Conservation (phyloP, 73 alveolate genomes). For the Breviolum minutum region DNA sequence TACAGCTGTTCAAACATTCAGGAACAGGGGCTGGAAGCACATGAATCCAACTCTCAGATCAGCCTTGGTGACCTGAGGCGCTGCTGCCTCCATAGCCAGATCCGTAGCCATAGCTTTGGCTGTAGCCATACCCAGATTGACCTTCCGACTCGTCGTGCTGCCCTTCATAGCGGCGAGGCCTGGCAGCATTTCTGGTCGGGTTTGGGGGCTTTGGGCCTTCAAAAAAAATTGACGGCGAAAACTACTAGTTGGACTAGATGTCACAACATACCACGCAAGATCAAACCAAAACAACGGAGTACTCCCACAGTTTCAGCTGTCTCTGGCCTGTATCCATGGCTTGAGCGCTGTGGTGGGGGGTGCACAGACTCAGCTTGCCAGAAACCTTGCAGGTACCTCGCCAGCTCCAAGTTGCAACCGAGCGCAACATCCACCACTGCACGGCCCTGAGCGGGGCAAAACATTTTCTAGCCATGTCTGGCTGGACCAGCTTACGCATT, state of each 20-base stretch:
- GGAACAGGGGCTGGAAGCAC: too few species aligned
- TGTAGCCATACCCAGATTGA: too few species aligned
- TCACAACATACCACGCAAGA: neutral
- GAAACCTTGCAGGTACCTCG: neutral
- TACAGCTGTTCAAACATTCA: too few species aligned
- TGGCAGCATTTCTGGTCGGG: neutral
- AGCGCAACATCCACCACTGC: neutral
- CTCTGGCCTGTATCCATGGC: neutral
- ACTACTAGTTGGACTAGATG: neutral
- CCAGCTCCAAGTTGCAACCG: conserved; percentile 13
- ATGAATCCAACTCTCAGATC: too few species aligned
- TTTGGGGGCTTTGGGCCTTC: neutral
- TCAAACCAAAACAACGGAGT: neutral
- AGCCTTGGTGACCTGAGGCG: too few species aligned
- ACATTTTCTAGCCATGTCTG: too few species aligned
- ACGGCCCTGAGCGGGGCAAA: conserved; percentile 5
- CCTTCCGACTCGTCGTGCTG: too few species aligned
- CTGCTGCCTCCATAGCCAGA: too few species aligned
- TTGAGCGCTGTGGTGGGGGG: neutral
- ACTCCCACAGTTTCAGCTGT: neutral
- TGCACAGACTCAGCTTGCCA: neutral
- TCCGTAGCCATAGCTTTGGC: neutral
- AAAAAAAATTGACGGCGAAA: neutral
- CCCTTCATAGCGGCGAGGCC: neutral
- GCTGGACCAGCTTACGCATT: too few species aligned